Evolutionary conservation across 495 filamentous ascomycete genomes (phyloP).

Genomic region (Aspergillus wentii): DNA sequence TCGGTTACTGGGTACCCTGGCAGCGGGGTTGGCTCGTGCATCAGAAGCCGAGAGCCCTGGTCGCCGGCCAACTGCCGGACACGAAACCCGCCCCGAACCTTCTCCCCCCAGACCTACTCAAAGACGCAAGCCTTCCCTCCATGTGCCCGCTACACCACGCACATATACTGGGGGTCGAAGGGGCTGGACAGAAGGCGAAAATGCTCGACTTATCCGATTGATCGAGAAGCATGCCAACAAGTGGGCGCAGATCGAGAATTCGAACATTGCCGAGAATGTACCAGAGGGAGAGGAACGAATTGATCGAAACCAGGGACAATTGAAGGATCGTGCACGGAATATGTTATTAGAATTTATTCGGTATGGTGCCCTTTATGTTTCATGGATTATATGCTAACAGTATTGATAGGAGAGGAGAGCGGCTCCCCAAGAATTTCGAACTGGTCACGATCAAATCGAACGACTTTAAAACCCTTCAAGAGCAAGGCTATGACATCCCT

Average conservation of each 20-base stretch:
- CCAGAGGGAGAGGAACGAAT: constrained; percentile 18
- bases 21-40: too few relatives aligned
- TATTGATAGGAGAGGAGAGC: neutral
- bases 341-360: constrained; percentile 28
- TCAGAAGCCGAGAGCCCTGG: too few relatives aligned
- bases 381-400: constrained; percentile 1
- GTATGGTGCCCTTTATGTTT: constrained; percentile 10
- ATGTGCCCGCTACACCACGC: neutral
- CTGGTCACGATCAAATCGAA: constrained; percentile 10
- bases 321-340: constrained; percentile 82
- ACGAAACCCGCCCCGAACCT: too few relatives aligned
- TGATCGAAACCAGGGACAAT: constrained; percentile 67
- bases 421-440: constrained; percentile 7
- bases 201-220: constrained; percentile 22
- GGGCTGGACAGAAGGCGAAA: constrained; percentile 19
- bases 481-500: constrained; percentile 1
- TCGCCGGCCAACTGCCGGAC: too few relatives aligned
- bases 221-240: constrained; percentile 13
- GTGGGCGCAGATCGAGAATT: constrained; percentile 24
- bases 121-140: neutral
- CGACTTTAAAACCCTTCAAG: constrained; percentile 6
- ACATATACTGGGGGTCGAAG: neutral
- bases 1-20: too few relatives aligned
- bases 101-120: too few relatives aligned
- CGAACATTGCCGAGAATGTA: constrained; percentile 19